A percentile compares a stretch with the other conserved stretches of the same genome.
phyloP scores from a whole-genome alignment of 2,329 filamentous ascomycete species.

The Aspergillus sp. region DNA sequence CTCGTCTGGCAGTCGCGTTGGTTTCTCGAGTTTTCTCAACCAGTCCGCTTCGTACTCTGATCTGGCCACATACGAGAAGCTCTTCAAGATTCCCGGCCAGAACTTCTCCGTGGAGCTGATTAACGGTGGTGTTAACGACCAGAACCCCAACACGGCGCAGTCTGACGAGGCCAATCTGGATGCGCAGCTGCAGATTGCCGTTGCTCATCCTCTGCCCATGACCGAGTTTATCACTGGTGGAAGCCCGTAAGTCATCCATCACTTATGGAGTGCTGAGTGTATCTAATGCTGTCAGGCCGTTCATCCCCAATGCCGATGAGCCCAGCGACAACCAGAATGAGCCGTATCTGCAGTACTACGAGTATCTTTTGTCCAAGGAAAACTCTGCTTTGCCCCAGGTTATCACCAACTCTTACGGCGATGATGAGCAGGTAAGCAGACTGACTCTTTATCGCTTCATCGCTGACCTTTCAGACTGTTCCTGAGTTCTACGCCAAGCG shows the following conservation, averaged over 20 bases:
- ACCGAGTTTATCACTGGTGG: constrained; percentile 55
- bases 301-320: constrained; percentile 44
- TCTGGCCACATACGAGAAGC: constrained; percentile 36
- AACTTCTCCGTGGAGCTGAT: constrained; percentile 27
- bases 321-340: constrained; percentile 55
- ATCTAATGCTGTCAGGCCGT: constrained; percentile 29
- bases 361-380: constrained; percentile 50
- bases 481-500: constrained; percentile 56
- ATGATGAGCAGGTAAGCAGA: constrained; percentile 47
- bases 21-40: constrained; percentile 50
- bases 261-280: background rate
- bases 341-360: constrained; percentile 61
- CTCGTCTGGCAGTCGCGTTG: constrained; percentile 44
- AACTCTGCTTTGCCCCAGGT: constrained; percentile 53
- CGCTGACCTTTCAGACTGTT: constrained; percentile 45
- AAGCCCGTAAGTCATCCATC: constrained; percentile 26
- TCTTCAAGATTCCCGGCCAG: constrained; percentile 39
- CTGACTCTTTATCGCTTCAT: background rate
- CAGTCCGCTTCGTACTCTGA: constrained; percentile 47
- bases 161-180: constrained; percentile 58
- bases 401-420: constrained; percentile 63
- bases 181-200: constrained; percentile 52
- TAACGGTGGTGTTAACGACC: constrained; percentile 38
- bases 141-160: constrained; percentile 26
- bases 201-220: constrained; percentile 52